Evolutionary conservation across 108 stramenopile species (phyloP).

Genomic region (Nitzschia palea): DNA sequence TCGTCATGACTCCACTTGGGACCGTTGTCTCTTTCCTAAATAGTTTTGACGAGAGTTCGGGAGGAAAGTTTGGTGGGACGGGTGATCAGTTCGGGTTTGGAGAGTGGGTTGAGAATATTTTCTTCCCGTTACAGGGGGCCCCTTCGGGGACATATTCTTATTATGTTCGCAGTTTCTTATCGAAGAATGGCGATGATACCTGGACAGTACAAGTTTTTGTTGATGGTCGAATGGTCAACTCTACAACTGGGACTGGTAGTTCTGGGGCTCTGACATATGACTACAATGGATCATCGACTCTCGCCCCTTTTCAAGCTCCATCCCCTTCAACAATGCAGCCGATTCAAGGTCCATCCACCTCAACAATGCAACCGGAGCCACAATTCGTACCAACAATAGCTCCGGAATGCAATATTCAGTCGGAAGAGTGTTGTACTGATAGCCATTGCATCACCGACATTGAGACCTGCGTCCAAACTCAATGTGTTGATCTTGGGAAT

Average conservation of each 20-base stretch:
- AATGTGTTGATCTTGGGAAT: slow-evolving; percentile 17
- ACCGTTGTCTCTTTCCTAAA: background rate
- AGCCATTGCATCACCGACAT: slow-evolving; percentile 12
- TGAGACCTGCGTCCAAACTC: slow-evolving; percentile 11
- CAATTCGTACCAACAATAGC: background rate
- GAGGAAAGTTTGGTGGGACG: slow-evolving; percentile 19
- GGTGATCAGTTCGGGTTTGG: slow-evolving; percentile 25
- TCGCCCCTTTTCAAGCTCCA: background rate
- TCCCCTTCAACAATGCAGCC: background rate
- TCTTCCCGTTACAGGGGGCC: slow-evolving; percentile 17
- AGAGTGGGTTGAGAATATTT: slow-evolving; percentile 27
- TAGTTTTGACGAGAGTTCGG: slow-evolving; percentile 20
- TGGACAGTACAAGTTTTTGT: slow-evolving; percentile 32
- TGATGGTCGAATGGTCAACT: slow-evolving; percentile 4
- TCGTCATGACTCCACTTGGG: slow-evolving; percentile 19
- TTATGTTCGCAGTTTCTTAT: slow-evolving; percentile 23
- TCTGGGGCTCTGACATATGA: slow-evolving; percentile 12
- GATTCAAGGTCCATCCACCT: background rate
- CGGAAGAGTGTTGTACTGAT: slow-evolving; percentile 21
- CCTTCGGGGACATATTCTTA: slow-evolving; percentile 28
- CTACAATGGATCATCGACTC: background rate
- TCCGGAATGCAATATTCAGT: background rate
- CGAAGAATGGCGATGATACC: slow-evolving; percentile 13
- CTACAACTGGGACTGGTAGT: slow-evolving; percentile 18
- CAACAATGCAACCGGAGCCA: background rate